These are phyloP conservation scores for Trichoderma pleuroti DNA, from an alignment of 2,329 filamentous ascomycete genomes.

Conservation along the genomic window DNA sequence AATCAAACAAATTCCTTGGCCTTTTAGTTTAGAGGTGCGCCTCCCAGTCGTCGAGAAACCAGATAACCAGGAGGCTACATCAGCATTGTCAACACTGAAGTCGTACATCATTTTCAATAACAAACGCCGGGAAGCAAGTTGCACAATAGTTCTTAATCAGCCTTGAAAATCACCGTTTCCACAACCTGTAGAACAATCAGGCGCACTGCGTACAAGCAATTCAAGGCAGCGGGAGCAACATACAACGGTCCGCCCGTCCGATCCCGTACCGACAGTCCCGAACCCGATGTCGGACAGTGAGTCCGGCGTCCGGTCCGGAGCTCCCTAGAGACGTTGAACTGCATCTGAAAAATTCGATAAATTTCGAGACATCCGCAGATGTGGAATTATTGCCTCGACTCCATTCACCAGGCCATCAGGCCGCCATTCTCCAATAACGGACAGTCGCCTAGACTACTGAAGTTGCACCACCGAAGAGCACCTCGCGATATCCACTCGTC, in stretches of 20 bases:
- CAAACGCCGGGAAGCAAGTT: neutral
- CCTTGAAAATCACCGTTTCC: neutral
- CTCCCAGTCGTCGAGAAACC: neutral
- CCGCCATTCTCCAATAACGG: neutral
- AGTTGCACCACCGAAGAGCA: neutral
- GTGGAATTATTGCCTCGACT: neutral
- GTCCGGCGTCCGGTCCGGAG: neutral
- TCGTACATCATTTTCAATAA: neutral
- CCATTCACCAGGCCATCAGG: neutral
- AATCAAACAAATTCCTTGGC: neutral
- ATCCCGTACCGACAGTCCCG: slow-evolving; percentile 3
- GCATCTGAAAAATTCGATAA: neutral
- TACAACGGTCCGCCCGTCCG: neutral
- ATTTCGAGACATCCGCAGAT: neutral
- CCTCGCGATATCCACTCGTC: neutral
- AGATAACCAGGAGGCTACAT: neutral
- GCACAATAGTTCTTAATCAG: neutral
- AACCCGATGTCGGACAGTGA: slow-evolving; percentile 7
- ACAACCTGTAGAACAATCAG: neutral
- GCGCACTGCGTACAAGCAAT: neutral
- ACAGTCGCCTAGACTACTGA: neutral
- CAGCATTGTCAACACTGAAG: neutral
- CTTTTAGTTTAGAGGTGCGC: neutral
- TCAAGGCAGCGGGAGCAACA: neutral
- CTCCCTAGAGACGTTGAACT: neutral